phyloP scores from a whole-genome alignment of 2,329 filamentous ascomycete genomes.

The Sclerotinia minor region DNA sequence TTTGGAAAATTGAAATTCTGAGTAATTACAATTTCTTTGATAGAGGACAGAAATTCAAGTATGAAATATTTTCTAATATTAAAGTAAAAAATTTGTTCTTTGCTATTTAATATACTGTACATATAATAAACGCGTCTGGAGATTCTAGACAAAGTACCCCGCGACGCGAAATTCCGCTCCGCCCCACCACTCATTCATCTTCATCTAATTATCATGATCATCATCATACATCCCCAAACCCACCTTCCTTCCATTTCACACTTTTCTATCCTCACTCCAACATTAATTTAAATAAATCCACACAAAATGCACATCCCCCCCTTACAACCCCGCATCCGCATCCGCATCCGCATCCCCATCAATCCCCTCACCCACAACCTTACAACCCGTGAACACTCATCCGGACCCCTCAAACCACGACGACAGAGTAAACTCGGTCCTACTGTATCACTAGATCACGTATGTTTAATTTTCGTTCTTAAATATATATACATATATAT shows the following conservation, averaged over 20 bases:
- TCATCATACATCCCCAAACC: background rate
- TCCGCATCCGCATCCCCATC: background rate
- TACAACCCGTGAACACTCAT: constrained; percentile 22
- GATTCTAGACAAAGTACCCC: constrained; percentile 14
- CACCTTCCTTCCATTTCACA: background rate
- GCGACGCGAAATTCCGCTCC: constrained; percentile 22
- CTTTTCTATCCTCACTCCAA: no score
- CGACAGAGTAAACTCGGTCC: constrained; percentile 44
- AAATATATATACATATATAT: background rate
- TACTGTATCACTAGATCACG: constrained; percentile 59
- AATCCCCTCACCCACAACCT: background rate
- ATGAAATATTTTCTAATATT: no score
- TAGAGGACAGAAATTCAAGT: background rate
- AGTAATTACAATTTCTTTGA: background rate
- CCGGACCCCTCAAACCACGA: constrained; percentile 29
- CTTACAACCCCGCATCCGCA: background rate
- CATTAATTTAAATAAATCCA: background rate
- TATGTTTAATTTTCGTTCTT: constrained; percentile 41
- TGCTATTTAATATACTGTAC: no score
- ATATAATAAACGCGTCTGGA: background rate
- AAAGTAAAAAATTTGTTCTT: background rate
- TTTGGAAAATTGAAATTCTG: background rate
- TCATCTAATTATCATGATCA: background rate
- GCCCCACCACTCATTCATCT: background rate
- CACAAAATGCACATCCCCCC: constrained; percentile 5